A percentile compares a stretch with the other conserved stretches of the same genome.
phyloP scores from a whole-genome alignment of 495 filamentous ascomycete genomes.

The Xylaria cubensis region DNA sequence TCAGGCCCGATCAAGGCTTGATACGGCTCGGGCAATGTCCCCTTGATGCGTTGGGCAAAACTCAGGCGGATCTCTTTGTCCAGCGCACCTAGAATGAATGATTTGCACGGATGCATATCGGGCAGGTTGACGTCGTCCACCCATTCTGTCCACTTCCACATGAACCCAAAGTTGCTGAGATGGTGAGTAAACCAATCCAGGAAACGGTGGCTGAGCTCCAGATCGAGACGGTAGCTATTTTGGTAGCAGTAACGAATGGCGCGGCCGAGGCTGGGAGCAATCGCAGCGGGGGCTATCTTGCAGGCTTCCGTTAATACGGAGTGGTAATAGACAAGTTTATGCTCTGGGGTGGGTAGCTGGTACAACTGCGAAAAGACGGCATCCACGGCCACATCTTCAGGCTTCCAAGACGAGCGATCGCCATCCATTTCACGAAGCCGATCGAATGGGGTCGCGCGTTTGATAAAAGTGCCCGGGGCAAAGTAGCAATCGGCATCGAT shows the following conservation, averaged over 20 bases:
- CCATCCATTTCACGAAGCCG: slow-evolving; percentile 75
- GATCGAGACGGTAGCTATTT: slow-evolving; percentile 78
- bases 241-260: slow-evolving; percentile 92
- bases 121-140: slow-evolving; percentile 82
- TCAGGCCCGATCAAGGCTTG: slow-evolving; percentile 79
- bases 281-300: slow-evolving; percentile 92
- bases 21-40: slow-evolving; percentile 87
- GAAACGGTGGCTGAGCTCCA: slow-evolving; percentile 87
- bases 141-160: slow-evolving; percentile 99
- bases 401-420: slow-evolving; percentile 88
- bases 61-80: slow-evolving; percentile 98
- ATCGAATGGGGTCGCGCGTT: slow-evolving; percentile 90
- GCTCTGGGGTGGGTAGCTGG: slow-evolving; percentile 83
- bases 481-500: slow-evolving; percentile 97
- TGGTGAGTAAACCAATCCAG: slow-evolving; percentile 99
- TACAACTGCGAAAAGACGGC: slow-evolving; percentile 95
- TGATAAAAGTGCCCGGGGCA: slow-evolving; percentile 83
- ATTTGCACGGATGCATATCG: slow-evolving; percentile 82
- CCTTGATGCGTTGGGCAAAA: slow-evolving; percentile 94
- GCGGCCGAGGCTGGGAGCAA: slow-evolving; percentile 92
- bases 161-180: slow-evolving; percentile 97
- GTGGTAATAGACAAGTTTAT: slow-evolving; percentile 97
- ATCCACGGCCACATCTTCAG: slow-evolving; percentile 96
- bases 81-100: slow-evolving; percentile 86
- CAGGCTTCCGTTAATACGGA: slow-evolving; percentile 92